A percentile compares a stretch with the other conserved stretches of the same genome.
Evolutionary conservation across 495 filamentous ascomycete species (phyloP).

Genomic region (Immersiella caudata): DNA sequence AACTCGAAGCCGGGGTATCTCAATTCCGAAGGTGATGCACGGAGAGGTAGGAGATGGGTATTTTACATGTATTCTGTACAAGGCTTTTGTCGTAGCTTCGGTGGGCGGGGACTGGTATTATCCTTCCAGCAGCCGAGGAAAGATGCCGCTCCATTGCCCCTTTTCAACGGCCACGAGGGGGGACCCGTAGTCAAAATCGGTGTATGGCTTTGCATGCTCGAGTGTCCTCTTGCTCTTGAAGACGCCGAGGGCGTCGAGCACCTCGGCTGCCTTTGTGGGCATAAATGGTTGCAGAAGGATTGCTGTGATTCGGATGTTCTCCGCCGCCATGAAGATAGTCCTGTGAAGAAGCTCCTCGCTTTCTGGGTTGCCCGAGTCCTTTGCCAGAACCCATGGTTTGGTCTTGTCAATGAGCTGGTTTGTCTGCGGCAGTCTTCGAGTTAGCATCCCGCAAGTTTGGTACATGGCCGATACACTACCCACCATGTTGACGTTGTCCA

Average conservation of each 20-base stretch:
- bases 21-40: not conserved
- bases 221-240: slow-evolving; percentile 59
- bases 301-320: slow-evolving; percentile 76
- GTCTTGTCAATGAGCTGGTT: slow-evolving; percentile 64
- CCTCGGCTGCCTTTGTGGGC: slow-evolving; percentile 71
- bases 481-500: slow-evolving; percentile 45
- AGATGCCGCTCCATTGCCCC: slow-evolving; percentile 46
- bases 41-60: not conserved
- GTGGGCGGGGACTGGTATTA: not conserved
- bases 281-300: slow-evolving; percentile 92
- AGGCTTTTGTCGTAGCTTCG: not conserved
- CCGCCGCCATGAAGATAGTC: slow-evolving; percentile 69
- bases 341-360: slow-evolving; percentile 27
- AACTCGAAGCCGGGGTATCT: slow-evolving; percentile 18
- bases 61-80: not conserved
- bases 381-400: slow-evolving; percentile 41
- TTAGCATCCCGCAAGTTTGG: slow-evolving; percentile 26
- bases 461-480: not conserved
- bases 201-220: slow-evolving; percentile 56
- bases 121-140: slow-evolving; percentile 40
- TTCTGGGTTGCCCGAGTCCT: slow-evolving; percentile 16
- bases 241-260: slow-evolving; percentile 81
- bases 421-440: slow-evolving; percentile 50
- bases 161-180: slow-evolving; percentile 38
- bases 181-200: slow-evolving; percentile 70